A percentile compares a stretch with the other conserved stretches of the same genome.
Conservation (phyloP, 75 land plant species). For the Cupressus sempervirens region DNA sequence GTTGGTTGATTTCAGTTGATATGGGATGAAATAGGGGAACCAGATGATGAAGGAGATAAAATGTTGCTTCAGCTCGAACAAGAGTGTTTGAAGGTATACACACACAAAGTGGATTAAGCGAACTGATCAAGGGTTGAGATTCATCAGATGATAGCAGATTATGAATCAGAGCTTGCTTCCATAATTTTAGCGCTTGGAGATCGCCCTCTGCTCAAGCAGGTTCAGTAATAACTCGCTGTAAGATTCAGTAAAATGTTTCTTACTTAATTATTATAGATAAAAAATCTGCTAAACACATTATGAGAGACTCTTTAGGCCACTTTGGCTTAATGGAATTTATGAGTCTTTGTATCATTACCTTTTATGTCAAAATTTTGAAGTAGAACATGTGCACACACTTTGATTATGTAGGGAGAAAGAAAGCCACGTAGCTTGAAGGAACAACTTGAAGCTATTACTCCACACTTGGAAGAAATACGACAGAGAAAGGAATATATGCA, state of each 20-base stretch:
- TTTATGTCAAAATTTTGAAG: background rate
- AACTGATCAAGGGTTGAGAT: slow-evolving; percentile 68
- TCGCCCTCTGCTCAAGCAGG: slow-evolving; percentile 52
- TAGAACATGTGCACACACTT: background rate
- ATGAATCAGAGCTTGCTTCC: slow-evolving; percentile 76
- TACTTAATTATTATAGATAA: background rate
- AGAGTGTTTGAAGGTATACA: slow-evolving; percentile 90
- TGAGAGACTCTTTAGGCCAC: background rate
- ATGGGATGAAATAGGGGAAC: slow-evolving; percentile 98
- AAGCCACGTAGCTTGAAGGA: slow-evolving; percentile 49
- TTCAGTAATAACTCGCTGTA: slow-evolving; percentile 9
- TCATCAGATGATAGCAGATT: slow-evolving; percentile 77
- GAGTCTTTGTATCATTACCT: background rate
- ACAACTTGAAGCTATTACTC: slow-evolving; percentile 45
- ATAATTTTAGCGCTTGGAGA: slow-evolving; percentile 85
- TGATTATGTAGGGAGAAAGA: slow-evolving; percentile 37
- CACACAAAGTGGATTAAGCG: slow-evolving; percentile 85
- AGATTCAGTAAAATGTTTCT: slow-evolving; percentile 3
- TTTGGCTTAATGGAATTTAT: background rate
- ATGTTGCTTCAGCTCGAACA: slow-evolving; percentile 85
- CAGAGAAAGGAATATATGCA: slow-evolving; percentile 36
- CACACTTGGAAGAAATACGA: slow-evolving; percentile 58
- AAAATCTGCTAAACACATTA: background rate
- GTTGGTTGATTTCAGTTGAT: slow-evolving; percentile 46
- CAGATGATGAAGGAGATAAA: slow-evolving; percentile 75